Evolutionary conservation across 1,139 yeast genomes (phyloP).

Genomic region (Zygoascus hellenicus): DNA sequence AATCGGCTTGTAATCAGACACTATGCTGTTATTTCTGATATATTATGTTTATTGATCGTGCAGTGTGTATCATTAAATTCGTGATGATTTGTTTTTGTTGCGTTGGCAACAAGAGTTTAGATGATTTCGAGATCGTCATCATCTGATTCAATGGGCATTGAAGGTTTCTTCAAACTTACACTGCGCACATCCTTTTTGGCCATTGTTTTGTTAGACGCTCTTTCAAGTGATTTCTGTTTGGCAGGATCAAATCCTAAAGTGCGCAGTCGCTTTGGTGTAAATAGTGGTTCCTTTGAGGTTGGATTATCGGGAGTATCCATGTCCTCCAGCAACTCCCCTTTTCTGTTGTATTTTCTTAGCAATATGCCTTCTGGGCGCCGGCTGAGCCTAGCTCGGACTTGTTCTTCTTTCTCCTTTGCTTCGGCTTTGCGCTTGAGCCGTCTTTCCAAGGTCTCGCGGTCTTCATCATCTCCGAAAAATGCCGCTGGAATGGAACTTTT

Average conservation of each 20-base stretch:
- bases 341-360: conserved; percentile 26
- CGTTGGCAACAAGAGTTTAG: neutral
- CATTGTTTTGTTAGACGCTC: conserved; percentile 2
- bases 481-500: conserved; percentile 3
- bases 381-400: conserved; percentile 27
- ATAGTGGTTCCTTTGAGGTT: conserved; percentile 21
- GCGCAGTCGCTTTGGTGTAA: conserved; percentile 30
- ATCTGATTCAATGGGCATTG: conserved; percentile 12
- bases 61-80: neutral
- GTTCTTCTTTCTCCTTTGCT: conserved; percentile 23
- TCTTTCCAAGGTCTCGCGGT: conserved; percentile 13
- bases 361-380: conserved; percentile 29
- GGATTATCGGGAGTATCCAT: conserved; percentile 30
- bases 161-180: conserved; percentile 15
- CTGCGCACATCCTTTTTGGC: conserved; percentile 11
- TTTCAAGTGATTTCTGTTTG: conserved; percentile 10
- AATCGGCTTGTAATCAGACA: conserved; percentile 5
- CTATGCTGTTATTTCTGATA: too few species aligned
- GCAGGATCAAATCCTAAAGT: conserved; percentile 34
- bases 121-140: conserved; percentile 37
- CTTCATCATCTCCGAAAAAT: conserved; percentile 13
- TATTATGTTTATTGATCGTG: too few species aligned
- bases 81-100: neutral
- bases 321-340: conserved; percentile 28
- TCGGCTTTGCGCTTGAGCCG: conserved; percentile 16